These are phyloP conservation scores for Didymellaceae sp. DNA, from an alignment of 2,329 filamentous ascomycete genomes.

Conservation along the genomic window DNA sequence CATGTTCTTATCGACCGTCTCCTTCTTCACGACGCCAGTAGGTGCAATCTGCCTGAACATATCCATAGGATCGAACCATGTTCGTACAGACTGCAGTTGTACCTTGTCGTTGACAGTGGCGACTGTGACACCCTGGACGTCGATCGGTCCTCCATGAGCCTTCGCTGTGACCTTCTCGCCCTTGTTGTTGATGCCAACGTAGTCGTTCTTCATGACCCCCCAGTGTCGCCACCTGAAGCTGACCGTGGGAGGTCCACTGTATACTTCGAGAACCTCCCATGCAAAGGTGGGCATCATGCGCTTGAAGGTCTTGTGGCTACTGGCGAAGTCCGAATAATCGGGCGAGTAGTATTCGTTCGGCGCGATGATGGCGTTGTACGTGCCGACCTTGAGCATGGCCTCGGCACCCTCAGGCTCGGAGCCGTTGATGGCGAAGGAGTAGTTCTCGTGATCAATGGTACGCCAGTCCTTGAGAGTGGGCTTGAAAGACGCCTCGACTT, in stretches of 20 bases:
- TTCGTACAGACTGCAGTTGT: constrained; percentile 64
- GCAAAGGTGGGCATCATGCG: constrained; percentile 76
- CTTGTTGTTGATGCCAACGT: constrained; percentile 67
- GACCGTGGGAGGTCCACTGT: constrained; percentile 67
- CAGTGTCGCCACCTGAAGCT: constrained; percentile 72
- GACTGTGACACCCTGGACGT: constrained; percentile 69
- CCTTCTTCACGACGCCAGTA: constrained; percentile 56
- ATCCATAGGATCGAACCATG: constrained; percentile 70
- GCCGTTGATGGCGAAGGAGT: constrained; percentile 70
- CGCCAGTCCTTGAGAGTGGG: constrained; percentile 67
- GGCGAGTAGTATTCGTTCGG: constrained; percentile 70
- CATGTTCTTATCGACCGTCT: constrained; percentile 48
- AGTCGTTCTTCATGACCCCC: constrained; percentile 71
- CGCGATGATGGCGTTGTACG: constrained; percentile 71
- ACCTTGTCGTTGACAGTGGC: constrained; percentile 67
- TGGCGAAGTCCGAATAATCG: constrained; percentile 65
- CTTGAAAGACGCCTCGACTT: constrained; percentile 74
- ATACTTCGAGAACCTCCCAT: constrained; percentile 74
- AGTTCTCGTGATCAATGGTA: constrained; percentile 66
- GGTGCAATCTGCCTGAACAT: constrained; percentile 71
- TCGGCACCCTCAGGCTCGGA: constrained; percentile 62
- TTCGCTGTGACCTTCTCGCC: constrained; percentile 68
- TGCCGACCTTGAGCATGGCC: constrained; percentile 71
- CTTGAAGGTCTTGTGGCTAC: constrained; percentile 74
- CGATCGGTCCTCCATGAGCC: constrained; percentile 66